These are phyloP conservation scores for Pseudevernia furfuracea DNA, from an alignment of 495 filamentous ascomycete species.

Conservation along the genomic window DNA sequence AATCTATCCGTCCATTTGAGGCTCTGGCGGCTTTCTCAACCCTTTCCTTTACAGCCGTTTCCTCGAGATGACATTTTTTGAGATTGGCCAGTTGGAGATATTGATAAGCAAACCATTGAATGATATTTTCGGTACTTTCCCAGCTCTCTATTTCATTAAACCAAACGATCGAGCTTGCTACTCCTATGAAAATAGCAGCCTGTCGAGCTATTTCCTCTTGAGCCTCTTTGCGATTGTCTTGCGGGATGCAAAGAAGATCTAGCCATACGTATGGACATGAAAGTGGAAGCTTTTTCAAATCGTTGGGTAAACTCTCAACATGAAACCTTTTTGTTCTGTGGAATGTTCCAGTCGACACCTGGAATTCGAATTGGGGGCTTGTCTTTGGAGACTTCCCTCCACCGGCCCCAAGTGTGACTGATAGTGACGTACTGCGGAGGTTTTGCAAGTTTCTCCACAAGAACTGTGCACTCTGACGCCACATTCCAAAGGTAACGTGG, in stretches of 20 bases:
- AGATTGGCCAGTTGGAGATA: not conserved
- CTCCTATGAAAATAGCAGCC: not conserved
- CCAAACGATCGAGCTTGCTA: not conserved
- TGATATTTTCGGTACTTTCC: not conserved
- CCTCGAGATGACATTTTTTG: not conserved
- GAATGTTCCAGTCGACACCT: not conserved
- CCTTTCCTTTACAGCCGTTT: not conserved
- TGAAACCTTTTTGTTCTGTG: not conserved
- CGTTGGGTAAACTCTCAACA: not conserved
- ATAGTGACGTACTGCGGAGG: not conserved
- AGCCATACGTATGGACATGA: not conserved
- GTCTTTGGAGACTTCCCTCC: not conserved
- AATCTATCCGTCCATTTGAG: not conserved
- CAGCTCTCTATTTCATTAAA: not conserved
- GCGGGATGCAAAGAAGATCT: not conserved
- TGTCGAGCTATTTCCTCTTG: not conserved
- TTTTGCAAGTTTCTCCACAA: not conserved
- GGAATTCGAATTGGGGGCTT: not conserved
- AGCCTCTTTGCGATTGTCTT: not conserved
- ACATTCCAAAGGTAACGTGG: not conserved
- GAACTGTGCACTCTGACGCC: not conserved
- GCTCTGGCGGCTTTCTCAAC: not conserved
- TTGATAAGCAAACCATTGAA: not conserved
- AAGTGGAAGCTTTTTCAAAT: not conserved
- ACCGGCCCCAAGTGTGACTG: not conserved